phyloP scores from a whole-genome alignment of 2,329 filamentous ascomycete species.

The Botrytis tulipae region DNA sequence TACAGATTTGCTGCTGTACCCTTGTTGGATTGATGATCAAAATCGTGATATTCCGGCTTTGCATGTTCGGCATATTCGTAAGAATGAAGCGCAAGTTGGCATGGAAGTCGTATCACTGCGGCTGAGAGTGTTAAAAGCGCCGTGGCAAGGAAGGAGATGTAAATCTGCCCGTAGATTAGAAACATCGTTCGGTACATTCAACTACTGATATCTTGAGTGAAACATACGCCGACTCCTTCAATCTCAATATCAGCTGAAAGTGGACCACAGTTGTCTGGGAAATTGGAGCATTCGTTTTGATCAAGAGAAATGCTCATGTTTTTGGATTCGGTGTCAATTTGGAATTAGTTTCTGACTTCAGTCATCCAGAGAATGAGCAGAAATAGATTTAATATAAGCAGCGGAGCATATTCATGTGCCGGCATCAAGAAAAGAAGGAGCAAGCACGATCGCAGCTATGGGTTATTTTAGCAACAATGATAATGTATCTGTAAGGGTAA shows the following conservation, averaged over 20 bases:
- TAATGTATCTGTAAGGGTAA: not conserved
- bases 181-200: not conserved
- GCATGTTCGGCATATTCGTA: not conserved
- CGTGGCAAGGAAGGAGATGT: constrained; percentile 10
- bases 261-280: not conserved
- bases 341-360: not conserved
- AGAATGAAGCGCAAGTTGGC: not conserved
- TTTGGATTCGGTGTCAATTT: not conserved
- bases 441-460: not conserved
- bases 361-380: not conserved
- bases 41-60: not conserved
- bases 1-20: not conserved
- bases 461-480: not conserved
- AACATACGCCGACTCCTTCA: not conserved
- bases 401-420: not conserved
- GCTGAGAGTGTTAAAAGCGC: constrained; percentile 4
- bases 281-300: not conserved
- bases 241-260: not conserved
- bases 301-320: not conserved
- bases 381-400: too few relatives aligned
- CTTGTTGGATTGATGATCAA: not conserved
- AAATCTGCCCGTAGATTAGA: not conserved
- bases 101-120: not conserved
- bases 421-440: not conserved
- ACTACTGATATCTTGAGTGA: not conserved